Conservation (phyloP, 176 grass and related monocot species). For the Juncus inflexus region DNA sequence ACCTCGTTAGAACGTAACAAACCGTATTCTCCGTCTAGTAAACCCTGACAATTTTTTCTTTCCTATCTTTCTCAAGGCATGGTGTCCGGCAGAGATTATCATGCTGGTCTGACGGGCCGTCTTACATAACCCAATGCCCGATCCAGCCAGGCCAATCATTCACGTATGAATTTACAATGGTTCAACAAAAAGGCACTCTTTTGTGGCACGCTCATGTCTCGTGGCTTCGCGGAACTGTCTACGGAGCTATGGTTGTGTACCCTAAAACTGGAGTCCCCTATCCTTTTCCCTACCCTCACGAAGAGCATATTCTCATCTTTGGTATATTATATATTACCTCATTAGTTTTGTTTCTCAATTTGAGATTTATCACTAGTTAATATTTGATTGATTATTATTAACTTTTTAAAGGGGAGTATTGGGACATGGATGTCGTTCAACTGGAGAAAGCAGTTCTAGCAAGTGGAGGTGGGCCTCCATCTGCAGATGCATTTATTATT, state of each 20-base stretch:
- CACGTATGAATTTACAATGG: conserved; percentile 44
- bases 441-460: not conserved
- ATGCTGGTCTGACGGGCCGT: conserved; percentile 27
- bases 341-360: not conserved
- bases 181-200: conserved; percentile 41
- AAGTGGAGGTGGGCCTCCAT: conserved; percentile 16
- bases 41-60: not conserved
- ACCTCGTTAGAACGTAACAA: not conserved
- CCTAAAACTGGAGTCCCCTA: conserved; percentile 24
- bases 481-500: conserved; percentile 18
- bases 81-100: conserved; percentile 19
- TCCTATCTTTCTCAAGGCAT: conserved; percentile 14
- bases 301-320: conserved; percentile 22
- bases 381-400: not conserved
- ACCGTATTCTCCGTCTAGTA: not conserved
- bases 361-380: not conserved
- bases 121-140: conserved; percentile 45
- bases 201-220: conserved; percentile 41
- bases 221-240: conserved; percentile 42
- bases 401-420: conserved; percentile 24
- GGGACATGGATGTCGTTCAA: conserved; percentile 19
- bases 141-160: conserved; percentile 40
- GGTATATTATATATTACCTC: not conserved
- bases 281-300: conserved; percentile 24
- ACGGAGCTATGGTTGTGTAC: conserved; percentile 30